Evolutionary conservation across 805 yeast genomes (phyloP).

Genomic region (Pichia nanzhaoensis): DNA sequence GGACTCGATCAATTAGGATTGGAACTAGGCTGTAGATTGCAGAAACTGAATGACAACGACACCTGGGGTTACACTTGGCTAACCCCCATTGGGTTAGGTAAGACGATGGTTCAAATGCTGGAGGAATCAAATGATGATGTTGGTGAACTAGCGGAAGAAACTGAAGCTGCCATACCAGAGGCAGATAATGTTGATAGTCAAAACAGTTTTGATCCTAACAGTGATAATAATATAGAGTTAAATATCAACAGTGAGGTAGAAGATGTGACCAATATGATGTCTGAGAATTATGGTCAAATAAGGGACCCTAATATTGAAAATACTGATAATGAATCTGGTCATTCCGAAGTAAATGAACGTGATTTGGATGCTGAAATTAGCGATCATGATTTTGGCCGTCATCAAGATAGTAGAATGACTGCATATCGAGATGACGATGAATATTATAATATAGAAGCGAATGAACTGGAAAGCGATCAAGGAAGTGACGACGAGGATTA

Average conservation of each 20-base stretch:
- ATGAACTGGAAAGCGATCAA: constrained; percentile 22
- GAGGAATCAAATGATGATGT: constrained; percentile 17
- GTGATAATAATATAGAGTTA: background rate
- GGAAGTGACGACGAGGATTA: constrained; percentile 24
- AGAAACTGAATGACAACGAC: constrained; percentile 8
- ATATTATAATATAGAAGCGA: constrained; percentile 27
- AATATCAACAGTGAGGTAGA: background rate
- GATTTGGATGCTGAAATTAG: constrained; percentile 44
- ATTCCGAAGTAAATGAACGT: constrained; percentile 13
- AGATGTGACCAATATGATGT: constrained; percentile 16
- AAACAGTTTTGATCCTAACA: background rate
- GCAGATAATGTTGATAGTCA: background rate
- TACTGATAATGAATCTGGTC: background rate
- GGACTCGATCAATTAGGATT: constrained; percentile 12
- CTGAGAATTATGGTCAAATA: constrained; percentile 16
- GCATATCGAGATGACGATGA: constrained; percentile 10
- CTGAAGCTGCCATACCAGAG: background rate
- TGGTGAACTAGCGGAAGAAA: background rate
- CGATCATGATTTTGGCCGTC: constrained; percentile 34
- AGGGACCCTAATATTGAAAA: constrained; percentile 10
- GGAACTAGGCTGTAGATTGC: constrained; percentile 13
- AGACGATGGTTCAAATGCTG: constrained; percentile 40
- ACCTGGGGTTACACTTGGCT: constrained; percentile 22
- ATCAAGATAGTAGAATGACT: constrained; percentile 2
- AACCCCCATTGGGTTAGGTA: constrained; percentile 44